Evolutionary conservation across 306 rosid genomes (phyloP).

Genomic region (Luffa aegyptiaca): DNA sequence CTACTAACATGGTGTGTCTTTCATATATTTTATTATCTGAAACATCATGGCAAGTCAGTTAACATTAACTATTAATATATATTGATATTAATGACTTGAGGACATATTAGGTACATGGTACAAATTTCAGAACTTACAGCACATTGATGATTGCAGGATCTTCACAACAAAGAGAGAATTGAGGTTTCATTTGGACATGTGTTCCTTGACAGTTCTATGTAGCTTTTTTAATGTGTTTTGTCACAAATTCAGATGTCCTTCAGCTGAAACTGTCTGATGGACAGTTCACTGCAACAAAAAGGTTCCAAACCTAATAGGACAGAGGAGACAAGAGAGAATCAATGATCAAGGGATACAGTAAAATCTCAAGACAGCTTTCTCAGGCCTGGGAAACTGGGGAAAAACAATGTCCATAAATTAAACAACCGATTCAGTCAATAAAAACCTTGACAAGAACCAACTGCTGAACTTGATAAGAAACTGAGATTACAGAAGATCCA

Average conservation of each 20-base stretch:
- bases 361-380: not conserved
- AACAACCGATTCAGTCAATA: not conserved
- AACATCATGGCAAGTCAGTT: too few species aligned
- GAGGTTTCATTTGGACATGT: not conserved
- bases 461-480: not conserved
- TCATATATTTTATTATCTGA: too few species aligned
- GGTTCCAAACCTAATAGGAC: not conserved
- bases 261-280: not conserved
- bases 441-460: not conserved
- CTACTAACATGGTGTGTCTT: too few species aligned
- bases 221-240: not conserved
- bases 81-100: too few species aligned
- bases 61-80: too few species aligned
- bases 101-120: too few species aligned
- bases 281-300: not conserved
- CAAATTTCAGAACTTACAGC: not conserved
- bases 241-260: not conserved
- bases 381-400: not conserved
- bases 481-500: not conserved
- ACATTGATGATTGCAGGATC: not conserved
- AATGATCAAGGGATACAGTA: not conserved
- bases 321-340: not conserved
- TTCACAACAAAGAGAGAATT: not conserved
- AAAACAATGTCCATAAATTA: not conserved
- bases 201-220: not conserved